Percentiles rank a stretch among this genome's conserved stretches.
Evolutionary conservation across 257 asterid genomes (phyloP).

Genomic region (Solanum pimpinellifolium): DNA sequence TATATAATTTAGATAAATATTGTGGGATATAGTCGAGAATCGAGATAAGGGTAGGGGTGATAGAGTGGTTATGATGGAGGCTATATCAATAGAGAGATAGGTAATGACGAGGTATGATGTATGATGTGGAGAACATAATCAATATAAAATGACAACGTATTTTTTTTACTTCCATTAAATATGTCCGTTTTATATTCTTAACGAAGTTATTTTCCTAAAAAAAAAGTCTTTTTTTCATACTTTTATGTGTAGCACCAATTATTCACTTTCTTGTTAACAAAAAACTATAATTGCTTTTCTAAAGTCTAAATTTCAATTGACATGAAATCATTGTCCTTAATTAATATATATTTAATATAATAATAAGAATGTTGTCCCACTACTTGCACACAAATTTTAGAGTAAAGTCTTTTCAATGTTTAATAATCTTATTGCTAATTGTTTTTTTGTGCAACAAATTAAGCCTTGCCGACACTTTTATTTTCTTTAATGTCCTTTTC

Average conservation of each 20-base stretch:
- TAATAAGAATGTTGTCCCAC: not conserved
- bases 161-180: not conserved
- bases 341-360: not conserved
- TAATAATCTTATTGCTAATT: not conserved
- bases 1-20: too few species aligned
- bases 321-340: not conserved
- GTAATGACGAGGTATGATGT: not conserved
- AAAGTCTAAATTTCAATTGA: not conserved
- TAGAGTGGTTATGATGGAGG: not conserved
- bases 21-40: rapidly evolving
- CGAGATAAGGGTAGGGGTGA: not conserved
- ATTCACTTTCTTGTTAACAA: not conserved
- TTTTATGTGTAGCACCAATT: not conserved
- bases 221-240: not conserved
- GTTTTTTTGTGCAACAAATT: not conserved
- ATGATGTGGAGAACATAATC: rapidly evolving
- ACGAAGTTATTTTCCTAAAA: too few species aligned
- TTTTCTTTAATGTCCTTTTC: not conserved
- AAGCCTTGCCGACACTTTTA: not conserved
- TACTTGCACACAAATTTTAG: not conserved
- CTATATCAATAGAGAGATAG: not conserved
- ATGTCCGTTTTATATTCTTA: not conserved
- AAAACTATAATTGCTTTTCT: not conserved
- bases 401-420: not conserved
- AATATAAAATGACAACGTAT: too few species aligned